Base-by-base conservation (phyloP, 768 basidiomycete species). In the Phylloporus scabripes region DNA sequence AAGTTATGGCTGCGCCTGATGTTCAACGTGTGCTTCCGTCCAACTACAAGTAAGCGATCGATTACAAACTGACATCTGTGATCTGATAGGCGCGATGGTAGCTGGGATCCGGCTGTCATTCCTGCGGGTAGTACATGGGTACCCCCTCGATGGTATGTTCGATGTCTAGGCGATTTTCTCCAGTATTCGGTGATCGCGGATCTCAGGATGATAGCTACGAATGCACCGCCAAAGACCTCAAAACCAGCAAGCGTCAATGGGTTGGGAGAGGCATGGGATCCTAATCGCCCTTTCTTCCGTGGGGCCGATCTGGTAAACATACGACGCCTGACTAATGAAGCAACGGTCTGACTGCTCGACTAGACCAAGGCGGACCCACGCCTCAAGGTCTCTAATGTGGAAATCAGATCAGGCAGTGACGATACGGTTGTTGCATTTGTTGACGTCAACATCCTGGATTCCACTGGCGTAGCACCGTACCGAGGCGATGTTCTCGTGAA, bases 361-460 rank as follows among this genome's bases (percentile, higher is more conserved):
- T 24, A 63, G 62, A 56, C 60, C 24, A 62, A 58, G 46, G 31
- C 43, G 1, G 54, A 62, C 34, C 29, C 54, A 4, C 60, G 58
- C 10, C 28, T 63, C 26, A 63, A 62, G 39, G 45, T 53, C 7
- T 63, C 63, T 2, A 46, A 18, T 17, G 60, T 65, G 17, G 60
- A 65, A 36, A 65, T 63, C 26, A 51, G 38, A 48, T 55, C 57
- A 7, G 51, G 46, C 18, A 54, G 51, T 10, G 54, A 65, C n/a
- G 55, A 60, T 23, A 49, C 60, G 4, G 8, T 50, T 20, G 36
- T 56, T 15, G 63, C 63, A 0, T 63, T 63, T 20, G 51, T 56
- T 2, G 59, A 70, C 28, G 69, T 70, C 8, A 60, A 64, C 28
- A 69, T 70, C 34, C 44, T 70, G 17, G 69, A 70, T 48, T 70